Evolutionary conservation across 768 basidiomycete genomes (phyloP).

Genomic region (Gloeophyllum trabeum): DNA sequence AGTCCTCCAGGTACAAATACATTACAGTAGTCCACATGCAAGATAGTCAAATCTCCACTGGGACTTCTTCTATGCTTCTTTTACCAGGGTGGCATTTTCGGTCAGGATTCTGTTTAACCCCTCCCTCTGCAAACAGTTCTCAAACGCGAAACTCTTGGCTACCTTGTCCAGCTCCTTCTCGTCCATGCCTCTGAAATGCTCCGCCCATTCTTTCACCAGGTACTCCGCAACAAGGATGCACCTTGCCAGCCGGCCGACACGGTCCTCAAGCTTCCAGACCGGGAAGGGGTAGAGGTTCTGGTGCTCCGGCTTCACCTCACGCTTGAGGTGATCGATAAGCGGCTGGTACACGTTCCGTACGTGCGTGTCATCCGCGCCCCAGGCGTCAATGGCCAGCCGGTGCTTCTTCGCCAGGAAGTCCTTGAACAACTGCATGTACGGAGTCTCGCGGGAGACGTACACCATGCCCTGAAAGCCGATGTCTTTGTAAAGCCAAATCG

Average conservation of each 20-base stretch:
- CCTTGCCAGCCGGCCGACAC: constrained; percentile 48
- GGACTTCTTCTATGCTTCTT: neutral
- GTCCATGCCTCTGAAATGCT: constrained; percentile 49
- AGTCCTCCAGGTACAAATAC: no score
- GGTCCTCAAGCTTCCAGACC: constrained; percentile 47
- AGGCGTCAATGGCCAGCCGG: constrained; percentile 63
- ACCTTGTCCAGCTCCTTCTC: constrained; percentile 57
- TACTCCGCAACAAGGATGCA: constrained; percentile 64
- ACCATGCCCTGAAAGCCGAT: constrained; percentile 87
- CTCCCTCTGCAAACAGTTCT: constrained; percentile 57
- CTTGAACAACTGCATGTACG: constrained; percentile 60
- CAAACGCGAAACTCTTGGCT: constrained; percentile 66
- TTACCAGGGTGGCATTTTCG: constrained; percentile 21
- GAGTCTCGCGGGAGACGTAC: constrained; percentile 51
- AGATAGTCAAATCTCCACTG: no score
- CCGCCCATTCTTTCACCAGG: constrained; percentile 64
- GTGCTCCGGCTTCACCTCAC: constrained; percentile 39
- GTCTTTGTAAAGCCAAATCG: constrained; percentile 84
- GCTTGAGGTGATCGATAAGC: constrained; percentile 46
- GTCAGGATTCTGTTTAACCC: constrained; percentile 48
- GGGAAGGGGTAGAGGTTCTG: constrained; percentile 50
- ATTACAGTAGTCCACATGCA: no score
- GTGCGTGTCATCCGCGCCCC: constrained; percentile 57
- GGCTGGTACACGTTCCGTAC: constrained; percentile 56
- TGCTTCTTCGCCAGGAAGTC: constrained; percentile 72